A percentile compares a stretch with the other conserved stretches of the same genome.
These are phyloP conservation scores for Pueraria montana DNA, from an alignment of 306 rosid genomes.

Conservation along the genomic window DNA sequence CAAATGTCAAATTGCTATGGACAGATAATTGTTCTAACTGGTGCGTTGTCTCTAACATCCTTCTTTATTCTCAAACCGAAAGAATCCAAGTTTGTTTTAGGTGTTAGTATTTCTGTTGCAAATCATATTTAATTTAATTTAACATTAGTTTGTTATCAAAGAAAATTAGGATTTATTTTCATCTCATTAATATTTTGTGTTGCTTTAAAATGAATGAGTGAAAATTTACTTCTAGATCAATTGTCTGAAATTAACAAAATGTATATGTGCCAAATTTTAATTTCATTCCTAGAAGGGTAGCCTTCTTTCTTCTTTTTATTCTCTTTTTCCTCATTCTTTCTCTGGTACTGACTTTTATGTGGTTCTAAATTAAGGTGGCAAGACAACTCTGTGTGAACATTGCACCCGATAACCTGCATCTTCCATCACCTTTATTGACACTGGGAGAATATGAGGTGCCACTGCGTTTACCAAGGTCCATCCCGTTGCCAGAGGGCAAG, in stretches of 20 bases:
- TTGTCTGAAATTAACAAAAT: neutral
- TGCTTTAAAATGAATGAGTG: neutral
- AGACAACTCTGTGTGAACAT: constrained; percentile 78
- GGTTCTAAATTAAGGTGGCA: constrained; percentile 67
- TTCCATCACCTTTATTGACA: constrained; percentile 64
- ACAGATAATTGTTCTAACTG: neutral
- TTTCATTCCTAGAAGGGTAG: neutral
- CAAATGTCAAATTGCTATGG: neutral
- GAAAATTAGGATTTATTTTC: neutral
- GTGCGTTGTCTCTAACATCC: neutral
- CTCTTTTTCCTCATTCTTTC: neutral
- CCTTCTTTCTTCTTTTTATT: neutral
- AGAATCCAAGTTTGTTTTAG: neutral
- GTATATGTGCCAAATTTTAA: constrained; percentile 4
- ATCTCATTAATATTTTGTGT: constrained; percentile 4
- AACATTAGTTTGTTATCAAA: neutral
- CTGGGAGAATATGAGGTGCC: constrained; percentile 91
- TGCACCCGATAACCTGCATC: constrained; percentile 55
- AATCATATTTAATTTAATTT: neutral
- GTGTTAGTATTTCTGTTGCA: neutral
- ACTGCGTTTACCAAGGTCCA: constrained; percentile 82
- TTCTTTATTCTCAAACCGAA: neutral
- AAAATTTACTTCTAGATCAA: neutral
- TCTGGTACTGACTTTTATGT: constrained; percentile 29
- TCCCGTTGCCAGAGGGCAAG: constrained; percentile 83